These are phyloP conservation scores for Calycina marina DNA, from an alignment of 2,329 filamentous ascomycete species.

Conservation along the genomic window DNA sequence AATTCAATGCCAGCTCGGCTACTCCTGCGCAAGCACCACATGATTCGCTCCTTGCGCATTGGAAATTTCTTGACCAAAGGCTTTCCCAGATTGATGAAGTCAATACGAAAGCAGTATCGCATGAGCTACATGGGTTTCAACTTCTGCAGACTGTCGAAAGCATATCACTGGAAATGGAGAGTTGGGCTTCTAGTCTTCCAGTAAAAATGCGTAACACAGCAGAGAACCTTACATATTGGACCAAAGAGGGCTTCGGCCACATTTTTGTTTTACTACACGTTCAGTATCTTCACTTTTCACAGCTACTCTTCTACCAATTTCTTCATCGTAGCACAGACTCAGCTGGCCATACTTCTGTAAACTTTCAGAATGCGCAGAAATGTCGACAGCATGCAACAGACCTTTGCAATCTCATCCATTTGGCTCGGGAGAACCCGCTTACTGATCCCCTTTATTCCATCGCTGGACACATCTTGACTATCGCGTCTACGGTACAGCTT, in stretches of 20 bases:
- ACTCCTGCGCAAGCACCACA: too few relatives aligned
- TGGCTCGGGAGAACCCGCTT: conserved; percentile 23
- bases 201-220: conserved; percentile 24
- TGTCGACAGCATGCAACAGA: conserved; percentile 27
- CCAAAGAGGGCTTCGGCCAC: conserved; percentile 26
- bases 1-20: too few relatives aligned
- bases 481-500: conserved; percentile 31
- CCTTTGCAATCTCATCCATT: conserved; percentile 28
- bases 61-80: conserved; percentile 26
- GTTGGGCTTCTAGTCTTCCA: conserved; percentile 25
- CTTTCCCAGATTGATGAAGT: conserved; percentile 27
- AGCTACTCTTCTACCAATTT: conserved; percentile 33
- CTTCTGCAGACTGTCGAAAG: conserved; percentile 6
- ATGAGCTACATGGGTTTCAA: conserved; percentile 9
- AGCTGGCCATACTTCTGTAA: conserved; percentile 7
- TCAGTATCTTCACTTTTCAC: conserved; percentile 31
- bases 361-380: conserved; percentile 22
- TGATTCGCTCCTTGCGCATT: conserved; percentile 22
- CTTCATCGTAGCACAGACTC: conserved; percentile 24
- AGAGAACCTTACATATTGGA: conserved; percentile 25
- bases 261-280: conserved; percentile 31
- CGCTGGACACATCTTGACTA: conserved; percentile 31
- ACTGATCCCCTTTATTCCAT: conserved; percentile 29
- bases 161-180: conserved; percentile 23
- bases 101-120: conserved; percentile 22